Evolutionary conservation across 352 stramenopile species (phyloP).

Genomic region (Phytophthora meadii): DNA sequence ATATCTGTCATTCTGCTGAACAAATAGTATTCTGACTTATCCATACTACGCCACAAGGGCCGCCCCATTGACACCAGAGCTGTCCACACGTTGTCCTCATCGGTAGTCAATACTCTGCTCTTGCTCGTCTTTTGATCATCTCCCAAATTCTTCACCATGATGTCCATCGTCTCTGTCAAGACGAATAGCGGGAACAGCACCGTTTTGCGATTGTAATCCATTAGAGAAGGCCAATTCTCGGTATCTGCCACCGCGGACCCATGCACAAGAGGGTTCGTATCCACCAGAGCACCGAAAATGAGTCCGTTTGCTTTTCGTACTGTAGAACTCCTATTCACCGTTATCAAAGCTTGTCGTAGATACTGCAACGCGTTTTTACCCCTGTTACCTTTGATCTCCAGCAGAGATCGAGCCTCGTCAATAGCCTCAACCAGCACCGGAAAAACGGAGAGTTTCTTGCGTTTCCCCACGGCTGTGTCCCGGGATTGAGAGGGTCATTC

Average conservation of each 20-base stretch:
- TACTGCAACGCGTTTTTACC: not conserved
- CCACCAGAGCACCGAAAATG: constrained; percentile 47
- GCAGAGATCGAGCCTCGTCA: no score
- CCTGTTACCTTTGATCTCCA: no score
- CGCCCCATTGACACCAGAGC: constrained; percentile 1
- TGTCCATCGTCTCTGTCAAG: constrained; percentile 46
- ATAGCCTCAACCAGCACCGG: no score
- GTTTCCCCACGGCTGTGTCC: no score
- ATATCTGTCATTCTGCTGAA: not conserved
- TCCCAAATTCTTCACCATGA: not conserved
- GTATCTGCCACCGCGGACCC: no score
- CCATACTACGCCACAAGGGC: constrained; percentile 3
- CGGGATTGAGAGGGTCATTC: no score
- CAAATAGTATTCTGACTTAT: not conserved
- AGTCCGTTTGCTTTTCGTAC: not conserved
- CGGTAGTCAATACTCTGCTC: not conserved
- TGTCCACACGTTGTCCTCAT: not conserved
- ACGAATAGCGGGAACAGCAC: constrained; percentile 70
- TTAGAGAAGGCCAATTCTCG: no score
- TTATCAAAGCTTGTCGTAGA: not conserved
- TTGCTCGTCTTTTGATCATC: not conserved
- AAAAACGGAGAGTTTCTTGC: no score
- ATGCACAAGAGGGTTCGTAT: not conserved
- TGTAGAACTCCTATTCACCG: not conserved
- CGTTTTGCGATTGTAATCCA: not conserved